Base-by-base conservation (phyloP, 1,284 basidiomycete species). In the Sanguinoderma infundibulare region DNA sequence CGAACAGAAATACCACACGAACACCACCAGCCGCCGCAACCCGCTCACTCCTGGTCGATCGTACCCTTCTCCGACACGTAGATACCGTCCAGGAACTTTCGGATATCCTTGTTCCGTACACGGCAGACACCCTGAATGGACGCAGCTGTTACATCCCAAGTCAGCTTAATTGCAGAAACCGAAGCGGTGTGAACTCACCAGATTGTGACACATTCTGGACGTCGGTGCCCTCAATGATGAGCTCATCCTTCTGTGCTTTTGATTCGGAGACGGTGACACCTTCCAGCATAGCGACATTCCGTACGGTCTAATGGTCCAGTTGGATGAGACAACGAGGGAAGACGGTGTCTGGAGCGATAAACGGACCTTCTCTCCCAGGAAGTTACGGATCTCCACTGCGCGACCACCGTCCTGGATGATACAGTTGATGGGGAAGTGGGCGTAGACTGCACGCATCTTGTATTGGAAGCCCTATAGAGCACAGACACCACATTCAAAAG, bases 371-470 rank as follows among this genome's bases (percentile, higher is more conserved):
- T 95, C 93, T 71, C 96, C 95, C 77, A 98, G 84, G 85, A 98
- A 99, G 85, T 99, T 99, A 74, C 98, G 91, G 82, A 99, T 99
- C 81, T 99, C 97, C 63, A 98, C 79, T 57, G 89, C 83, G 59
- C 77, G 76, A 61, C 94, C 95, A 71, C 82, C 81, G 47, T 92
- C 90, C 77, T 92, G 90, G 75, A 98, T 95, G 79, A 99, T 98
- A 77, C 94, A 92, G 86, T 99, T 99, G 87, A 99, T 98, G 69
- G 98, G 98, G 87, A 99, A 99, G 87, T 99, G 98, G 74, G 98
- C 98, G 78, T 99, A 99, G 62, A 99, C 98, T 39, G 96, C 86
- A 73, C 95, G 93, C 95, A 98, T 97, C 91, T 99, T 99, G 90
- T 99, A 99, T 75, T 91, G 90, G 91, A 98, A 99, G 67, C 97